Evolutionary conservation across 805 yeast species (phyloP), one percentile per base, ranked within the genome.

Genomic region (Aciculoconidium aculeatum): DNA sequence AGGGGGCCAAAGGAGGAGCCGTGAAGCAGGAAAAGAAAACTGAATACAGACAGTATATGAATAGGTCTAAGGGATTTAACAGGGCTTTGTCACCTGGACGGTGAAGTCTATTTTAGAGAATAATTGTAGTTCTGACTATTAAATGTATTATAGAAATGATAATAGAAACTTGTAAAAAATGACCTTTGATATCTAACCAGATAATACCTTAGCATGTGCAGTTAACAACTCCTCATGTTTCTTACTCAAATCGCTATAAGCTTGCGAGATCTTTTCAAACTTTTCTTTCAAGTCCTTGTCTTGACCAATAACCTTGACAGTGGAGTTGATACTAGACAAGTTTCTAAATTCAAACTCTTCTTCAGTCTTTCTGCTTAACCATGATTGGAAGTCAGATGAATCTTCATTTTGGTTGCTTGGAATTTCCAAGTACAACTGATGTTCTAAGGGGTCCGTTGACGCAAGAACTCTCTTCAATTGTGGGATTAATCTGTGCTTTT

Each of bases 11-110:
- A 31, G 69, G 67, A 11, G 77, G 75, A 1, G 56, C 59, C 0
- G 55, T 51, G 2, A 54, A 55, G 34, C 55, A 55, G 32, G 53
- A 60, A 18, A 55, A 53, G 30, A 60, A 60, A 31, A 54, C 72
- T 0, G 65, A 65, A 22, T 75, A 71, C 44, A 58, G 81, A 42
- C 80, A 75, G 48, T 75, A 75, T 38, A 73, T 73, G 75, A 75
- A 74, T 44, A 53, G 78, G 32, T 61, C 51, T 9, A 70, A 68
- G 39, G 79, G 79, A 3, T 72, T 71, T 48, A 74, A 72, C 41
- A 52, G 80, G 31, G 66, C 74, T 1, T 47, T 73, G 21, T 72
- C 78, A 3, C 79, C 78, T 1, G 48, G 55, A 4, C 52, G 62
- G n/a, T 41, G 32, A 18, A 7, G 7, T 4, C 20, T 8, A 18